A percentile compares a stretch with the other conserved stretches of the same genome.
Conservation (phyloP, 352 stramenopile genomes). For the Phytophthora syringae region DNA sequence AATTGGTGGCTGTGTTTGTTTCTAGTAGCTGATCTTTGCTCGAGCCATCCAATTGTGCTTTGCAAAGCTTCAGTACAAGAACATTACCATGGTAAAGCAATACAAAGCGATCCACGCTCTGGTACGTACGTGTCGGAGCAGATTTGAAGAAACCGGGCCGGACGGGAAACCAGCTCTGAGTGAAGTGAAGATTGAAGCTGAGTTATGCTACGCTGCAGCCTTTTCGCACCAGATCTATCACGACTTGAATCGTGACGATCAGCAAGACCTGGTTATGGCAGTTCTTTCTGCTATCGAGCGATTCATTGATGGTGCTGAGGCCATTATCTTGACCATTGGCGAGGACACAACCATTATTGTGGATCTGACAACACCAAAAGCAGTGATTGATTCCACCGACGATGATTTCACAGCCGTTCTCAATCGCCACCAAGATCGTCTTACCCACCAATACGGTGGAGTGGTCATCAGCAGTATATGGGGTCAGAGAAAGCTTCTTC, state of each 20-base stretch:
- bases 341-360: background rate
- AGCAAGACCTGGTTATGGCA: background rate
- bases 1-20: too few relatives aligned
- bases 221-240: background rate
- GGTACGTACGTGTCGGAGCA: too few relatives aligned
- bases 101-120: too few relatives aligned
- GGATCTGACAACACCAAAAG: background rate
- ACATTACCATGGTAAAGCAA: too few relatives aligned
- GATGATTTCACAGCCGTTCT: background rate
- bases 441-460: background rate
- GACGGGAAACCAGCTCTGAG: background rate
- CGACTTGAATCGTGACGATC: background rate
- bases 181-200: background rate
- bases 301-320: background rate
- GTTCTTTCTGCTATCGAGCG: background rate
- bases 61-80: too few relatives aligned
- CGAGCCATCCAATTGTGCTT: too few relatives aligned
- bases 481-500: background rate
- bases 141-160: too few relatives aligned
- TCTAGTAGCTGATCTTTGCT: too few relatives aligned
- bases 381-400: background rate
- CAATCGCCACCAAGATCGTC: background rate
- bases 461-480: background rate
- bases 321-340: background rate
- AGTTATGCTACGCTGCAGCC: background rate